Percentiles rank a stretch among this genome's conserved stretches.
phyloP scores from a whole-genome alignment of 2,329 filamentous ascomycete genomes.

The Diaporthe aspalathi region DNA sequence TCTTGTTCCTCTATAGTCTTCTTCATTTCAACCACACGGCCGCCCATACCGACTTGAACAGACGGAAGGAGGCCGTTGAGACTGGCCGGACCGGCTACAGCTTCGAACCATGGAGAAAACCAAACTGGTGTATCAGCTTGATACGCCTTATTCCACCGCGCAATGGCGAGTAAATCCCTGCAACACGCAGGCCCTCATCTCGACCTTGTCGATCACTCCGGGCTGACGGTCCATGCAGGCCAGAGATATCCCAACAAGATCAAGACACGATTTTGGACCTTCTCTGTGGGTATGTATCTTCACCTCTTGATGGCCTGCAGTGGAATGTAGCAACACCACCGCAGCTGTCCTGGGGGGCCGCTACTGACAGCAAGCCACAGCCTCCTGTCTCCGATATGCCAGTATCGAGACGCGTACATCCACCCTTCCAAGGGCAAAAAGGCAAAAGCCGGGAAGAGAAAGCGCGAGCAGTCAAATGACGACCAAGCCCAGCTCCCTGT shows the following conservation, averaged over 20 bases:
- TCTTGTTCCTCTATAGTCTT: too few species aligned
- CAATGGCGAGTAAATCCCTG: slow-evolving; percentile 62
- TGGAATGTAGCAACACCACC: neutral
- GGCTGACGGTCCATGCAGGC: slow-evolving; percentile 60
- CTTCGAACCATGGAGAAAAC: slow-evolving; percentile 61
- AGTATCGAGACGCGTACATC: slow-evolving; percentile 66
- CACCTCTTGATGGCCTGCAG: slow-evolving; percentile 27
- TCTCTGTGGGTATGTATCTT: slow-evolving; percentile 68
- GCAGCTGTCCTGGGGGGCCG: neutral
- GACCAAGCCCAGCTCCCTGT: slow-evolving; percentile 38
- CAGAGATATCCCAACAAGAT: slow-evolving; percentile 65
- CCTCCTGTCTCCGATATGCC: slow-evolving; percentile 71
- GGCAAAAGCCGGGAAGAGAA: slow-evolving; percentile 63
- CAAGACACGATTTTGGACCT: slow-evolving; percentile 75
- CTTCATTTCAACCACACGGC: neutral
- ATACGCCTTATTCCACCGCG: slow-evolving; percentile 71
- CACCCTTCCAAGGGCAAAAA: slow-evolving; percentile 72
- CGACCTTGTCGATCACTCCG: neutral
- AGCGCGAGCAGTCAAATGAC: slow-evolving; percentile 46
- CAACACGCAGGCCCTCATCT: slow-evolving; percentile 18
- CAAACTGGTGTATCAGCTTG: slow-evolving; percentile 72
- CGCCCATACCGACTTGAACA: neutral
- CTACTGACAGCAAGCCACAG: slow-evolving; percentile 52
- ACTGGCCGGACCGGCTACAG: neutral
- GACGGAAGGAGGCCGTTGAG: neutral